Percentiles rank a stretch among this genome's conserved stretches.
Conservation (phyloP, 176 grass and related monocot genomes). For the Aegilops tauschii region DNA sequence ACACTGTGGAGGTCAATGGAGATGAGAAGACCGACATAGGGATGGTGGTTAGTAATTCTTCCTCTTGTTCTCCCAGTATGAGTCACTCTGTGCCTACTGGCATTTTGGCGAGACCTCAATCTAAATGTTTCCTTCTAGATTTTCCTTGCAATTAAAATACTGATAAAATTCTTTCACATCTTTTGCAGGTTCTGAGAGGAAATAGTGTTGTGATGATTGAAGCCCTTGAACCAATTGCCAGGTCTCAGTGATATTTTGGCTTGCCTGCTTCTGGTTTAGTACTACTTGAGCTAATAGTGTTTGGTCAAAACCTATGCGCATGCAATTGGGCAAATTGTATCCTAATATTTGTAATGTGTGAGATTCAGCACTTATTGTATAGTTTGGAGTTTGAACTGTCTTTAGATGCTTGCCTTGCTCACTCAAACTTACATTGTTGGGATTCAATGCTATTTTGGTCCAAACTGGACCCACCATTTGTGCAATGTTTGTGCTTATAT, state of each 20-base stretch:
- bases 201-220: conserved; percentile 99
- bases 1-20: conserved; percentile 86
- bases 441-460: neutral
- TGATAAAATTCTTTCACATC: neutral
- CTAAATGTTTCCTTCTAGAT: neutral
- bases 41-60: conserved; percentile 72
- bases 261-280: conserved; percentile 1
- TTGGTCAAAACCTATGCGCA: neutral
- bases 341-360: neutral
- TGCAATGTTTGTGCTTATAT: too few relatives aligned
- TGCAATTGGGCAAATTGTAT: neutral
- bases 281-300: neutral
- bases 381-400: neutral
- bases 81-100: neutral
- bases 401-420: neutral
- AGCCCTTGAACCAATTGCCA: conserved; percentile 75
- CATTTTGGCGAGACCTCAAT: neutral
- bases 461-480: neutral
- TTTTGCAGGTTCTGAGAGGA: conserved; percentile 77
- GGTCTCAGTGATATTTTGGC: conserved; percentile 32
- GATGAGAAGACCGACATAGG: conserved; percentile 91
- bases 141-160: neutral
- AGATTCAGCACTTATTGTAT: neutral
- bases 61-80: neutral
- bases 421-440: neutral